Evolutionary conservation across 2,329 filamentous ascomycete genomes (phyloP), one percentile per base, ranked within the genome.

Genomic region (Coniochaeta prunicola): DNA sequence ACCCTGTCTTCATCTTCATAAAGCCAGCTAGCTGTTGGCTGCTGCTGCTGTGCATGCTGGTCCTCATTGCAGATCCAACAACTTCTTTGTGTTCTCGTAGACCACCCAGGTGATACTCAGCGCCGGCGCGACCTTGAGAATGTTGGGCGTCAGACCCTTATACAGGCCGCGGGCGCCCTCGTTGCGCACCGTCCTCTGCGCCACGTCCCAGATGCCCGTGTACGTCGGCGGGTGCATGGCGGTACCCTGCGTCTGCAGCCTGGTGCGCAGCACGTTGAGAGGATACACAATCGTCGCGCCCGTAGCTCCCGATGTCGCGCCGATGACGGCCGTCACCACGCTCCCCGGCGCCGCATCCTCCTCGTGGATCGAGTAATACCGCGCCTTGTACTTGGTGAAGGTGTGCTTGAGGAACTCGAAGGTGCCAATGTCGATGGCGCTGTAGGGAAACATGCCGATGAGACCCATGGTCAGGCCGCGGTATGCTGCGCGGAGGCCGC

Each of bases 361-460:
- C 71, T 96, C 90, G 67, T 91, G 87, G 64, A 90, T 86, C 48
- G 87, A 85, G 10, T 83, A 74, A 34, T 80, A 75, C 59, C 83
- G 85, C 13, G 91, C 89, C 68, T 91, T 89, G 63, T 87, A 87
- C 4, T 76, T 76, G 34, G 88, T 83, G 63, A 96, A 85, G 8
- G 80, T 80, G 54, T 83, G 85, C 75, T 99, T 99, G 62, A 97
- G 82, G 61, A 94, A 86, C 74, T 99, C 94, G 69, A 97, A 99
- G 0, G 91, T 96, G 64, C 91, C 91, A 68, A 99, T 88, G 70
- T 99, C 94, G 69, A 99, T 96, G 56, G 94, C 94, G 45, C 92
- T 93, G 72, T 97, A 99, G 0, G 94, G 94, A 68, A 99, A 99
- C 86, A 97, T 97, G 70, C 94, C 94, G 56, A 97, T 77, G 4